Evolutionary conservation across 2,329 filamentous ascomycete species (phyloP).

Genomic region (Penicillium hordei): DNA sequence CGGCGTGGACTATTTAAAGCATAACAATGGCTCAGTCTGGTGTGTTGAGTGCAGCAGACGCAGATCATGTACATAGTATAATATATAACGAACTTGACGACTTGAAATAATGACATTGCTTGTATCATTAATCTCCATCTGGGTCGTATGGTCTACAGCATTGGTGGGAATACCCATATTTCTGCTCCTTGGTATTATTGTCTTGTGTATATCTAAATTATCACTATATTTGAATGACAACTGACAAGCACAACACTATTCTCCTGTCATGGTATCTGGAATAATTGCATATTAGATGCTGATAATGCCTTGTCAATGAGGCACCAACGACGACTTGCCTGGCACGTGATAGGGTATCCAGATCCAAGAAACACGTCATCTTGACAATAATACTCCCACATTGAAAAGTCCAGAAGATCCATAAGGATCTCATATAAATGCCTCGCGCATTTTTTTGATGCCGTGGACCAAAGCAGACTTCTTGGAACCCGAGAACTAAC

Average conservation of each 20-base stretch:
- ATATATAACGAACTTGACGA: constrained; percentile 7
- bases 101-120: background rate
- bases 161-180: background rate
- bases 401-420: background rate
- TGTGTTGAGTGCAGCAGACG: constrained; percentile 14
- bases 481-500: background rate
- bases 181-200: background rate
- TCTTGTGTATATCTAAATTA: background rate
- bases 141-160: background rate
- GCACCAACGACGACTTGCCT: background rate
- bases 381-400: background rate
- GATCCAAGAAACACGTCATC: background rate
- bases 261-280: background rate
- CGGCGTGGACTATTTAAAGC: constrained; percentile 37
- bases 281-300: background rate
- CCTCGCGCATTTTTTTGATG: background rate
- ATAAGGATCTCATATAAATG: background rate
- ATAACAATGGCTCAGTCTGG: constrained; percentile 20
- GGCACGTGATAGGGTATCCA: background rate
- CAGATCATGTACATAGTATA: constrained; percentile 19
- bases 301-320: background rate
- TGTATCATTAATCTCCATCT: background rate
- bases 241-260: background rate
- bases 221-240: background rate
- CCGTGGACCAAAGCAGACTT: background rate